Conservation (phyloP, 2,329 filamentous ascomycete species). For the Dothiorella sarmentorum region DNA sequence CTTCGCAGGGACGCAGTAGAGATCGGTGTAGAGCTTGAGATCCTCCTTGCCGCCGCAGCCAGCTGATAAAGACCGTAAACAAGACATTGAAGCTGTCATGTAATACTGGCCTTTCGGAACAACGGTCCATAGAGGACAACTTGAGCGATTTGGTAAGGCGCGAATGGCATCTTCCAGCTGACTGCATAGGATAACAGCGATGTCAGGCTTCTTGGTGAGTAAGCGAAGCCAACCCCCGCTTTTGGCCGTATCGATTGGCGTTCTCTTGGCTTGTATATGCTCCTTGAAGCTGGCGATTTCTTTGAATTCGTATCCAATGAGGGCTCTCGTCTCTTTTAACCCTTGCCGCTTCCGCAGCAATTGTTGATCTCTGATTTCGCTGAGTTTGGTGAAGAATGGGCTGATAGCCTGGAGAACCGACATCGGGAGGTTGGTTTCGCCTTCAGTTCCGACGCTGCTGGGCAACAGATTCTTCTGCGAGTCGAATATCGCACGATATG, state of each 20-base stretch:
- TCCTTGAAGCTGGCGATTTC: background rate
- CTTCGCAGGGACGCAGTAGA: background rate
- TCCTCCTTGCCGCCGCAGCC: background rate
- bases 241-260: background rate
- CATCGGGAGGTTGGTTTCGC: background rate
- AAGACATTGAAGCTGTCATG: background rate
- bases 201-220: background rate
- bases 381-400: background rate
- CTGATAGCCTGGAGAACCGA: background rate
- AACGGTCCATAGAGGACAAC: rapidly evolving
- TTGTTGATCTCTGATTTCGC: background rate
- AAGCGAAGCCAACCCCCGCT: background rate
- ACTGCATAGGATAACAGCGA: background rate
- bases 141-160: rapidly evolving
- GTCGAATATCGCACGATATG: background rate
- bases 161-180: background rate
- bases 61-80: background rate
- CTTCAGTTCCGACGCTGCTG: background rate
- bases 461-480: background rate
- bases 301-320: background rate
- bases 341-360: background rate
- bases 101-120: background rate
- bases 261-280: background rate
- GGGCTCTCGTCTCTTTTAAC: background rate
- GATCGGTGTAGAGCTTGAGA: background rate